These are phyloP conservation scores for Exidia glandulosa DNA, from an alignment of 768 basidiomycete genomes.

Conservation along the genomic window DNA sequence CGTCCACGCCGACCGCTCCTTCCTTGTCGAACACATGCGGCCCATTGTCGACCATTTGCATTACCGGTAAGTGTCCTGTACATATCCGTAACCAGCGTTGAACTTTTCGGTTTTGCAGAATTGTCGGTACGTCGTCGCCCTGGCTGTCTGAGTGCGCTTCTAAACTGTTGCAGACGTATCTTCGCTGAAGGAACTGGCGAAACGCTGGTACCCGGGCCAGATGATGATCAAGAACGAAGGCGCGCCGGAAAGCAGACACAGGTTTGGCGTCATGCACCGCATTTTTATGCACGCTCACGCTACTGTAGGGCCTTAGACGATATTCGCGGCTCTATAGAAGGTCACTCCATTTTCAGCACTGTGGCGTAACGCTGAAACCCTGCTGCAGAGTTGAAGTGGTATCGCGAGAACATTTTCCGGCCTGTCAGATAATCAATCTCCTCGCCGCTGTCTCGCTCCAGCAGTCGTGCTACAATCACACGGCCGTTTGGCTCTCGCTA, in stretches of 20 bases:
- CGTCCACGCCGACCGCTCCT: slow-evolving; percentile 69
- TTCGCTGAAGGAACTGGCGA: slow-evolving; percentile 48
- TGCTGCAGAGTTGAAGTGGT: neutral
- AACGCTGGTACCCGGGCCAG: neutral
- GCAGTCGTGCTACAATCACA: neutral
- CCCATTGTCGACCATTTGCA: slow-evolving; percentile 69
- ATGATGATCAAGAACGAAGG: neutral
- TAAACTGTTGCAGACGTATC: slow-evolving; percentile 56
- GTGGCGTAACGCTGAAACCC: neutral
- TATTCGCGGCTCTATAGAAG: neutral
- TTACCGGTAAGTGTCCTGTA: slow-evolving; percentile 43
- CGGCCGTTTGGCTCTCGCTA: too few relatives aligned
- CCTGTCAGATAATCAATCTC: neutral
- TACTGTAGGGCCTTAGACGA: neutral
- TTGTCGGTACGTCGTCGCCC: slow-evolving; percentile 46
- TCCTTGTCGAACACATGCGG: slow-evolving; percentile 72
- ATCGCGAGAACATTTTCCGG: neutral
- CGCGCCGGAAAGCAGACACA: neutral
- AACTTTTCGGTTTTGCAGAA: slow-evolving; percentile 31
- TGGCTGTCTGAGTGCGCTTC: neutral
- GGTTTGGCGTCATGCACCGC: neutral
- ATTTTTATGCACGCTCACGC: neutral
- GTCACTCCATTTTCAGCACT: neutral
- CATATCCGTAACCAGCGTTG: slow-evolving; percentile 3
- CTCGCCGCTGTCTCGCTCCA: neutral